Conservation (phyloP, 1,139 yeast species). For the Suhomyces yuchorum region DNA sequence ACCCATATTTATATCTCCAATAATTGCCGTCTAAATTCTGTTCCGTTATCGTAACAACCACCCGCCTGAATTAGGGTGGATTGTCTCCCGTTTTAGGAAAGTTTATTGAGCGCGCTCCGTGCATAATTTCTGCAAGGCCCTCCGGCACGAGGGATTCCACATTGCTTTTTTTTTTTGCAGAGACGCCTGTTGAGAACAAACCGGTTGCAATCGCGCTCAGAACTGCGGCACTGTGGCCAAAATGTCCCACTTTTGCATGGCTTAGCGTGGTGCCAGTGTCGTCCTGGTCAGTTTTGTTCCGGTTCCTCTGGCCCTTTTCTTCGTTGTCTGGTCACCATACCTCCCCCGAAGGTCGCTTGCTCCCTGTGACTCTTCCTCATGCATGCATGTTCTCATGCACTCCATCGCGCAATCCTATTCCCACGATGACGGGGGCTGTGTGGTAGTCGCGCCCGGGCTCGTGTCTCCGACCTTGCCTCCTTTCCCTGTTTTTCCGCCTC, state of each 20-base stretch:
- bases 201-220: not conserved
- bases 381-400: slow-evolving; percentile 4
- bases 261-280: not conserved
- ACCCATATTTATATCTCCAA: slow-evolving; percentile 15
- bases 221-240: not conserved
- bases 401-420: slow-evolving; percentile 8
- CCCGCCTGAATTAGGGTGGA: slow-evolving; percentile 15
- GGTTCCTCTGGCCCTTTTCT: not conserved
- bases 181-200: slow-evolving; percentile 1
- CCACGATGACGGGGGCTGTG: slow-evolving; percentile 15
- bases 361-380: slow-evolving; percentile 8
- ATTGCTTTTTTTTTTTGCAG: slow-evolving; percentile 7
- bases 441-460: slow-evolving; percentile 5
- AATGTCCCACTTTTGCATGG: not conserved
- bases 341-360: not conserved
- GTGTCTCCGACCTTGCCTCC: slow-evolving; percentile 8
- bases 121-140: slow-evolving; percentile 10
- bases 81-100: slow-evolving; percentile 15
- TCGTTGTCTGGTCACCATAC: not conserved
- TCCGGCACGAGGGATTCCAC: slow-evolving; percentile 3
- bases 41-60: slow-evolving; percentile 10
- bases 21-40: slow-evolving; percentile 10
- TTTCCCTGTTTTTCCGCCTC: slow-evolving; percentile 5
- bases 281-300: not conserved
- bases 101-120: slow-evolving; percentile 13